Conservation (phyloP, 192 early-diverging fungal genomes). For the Radiomyces spectabilis region DNA sequence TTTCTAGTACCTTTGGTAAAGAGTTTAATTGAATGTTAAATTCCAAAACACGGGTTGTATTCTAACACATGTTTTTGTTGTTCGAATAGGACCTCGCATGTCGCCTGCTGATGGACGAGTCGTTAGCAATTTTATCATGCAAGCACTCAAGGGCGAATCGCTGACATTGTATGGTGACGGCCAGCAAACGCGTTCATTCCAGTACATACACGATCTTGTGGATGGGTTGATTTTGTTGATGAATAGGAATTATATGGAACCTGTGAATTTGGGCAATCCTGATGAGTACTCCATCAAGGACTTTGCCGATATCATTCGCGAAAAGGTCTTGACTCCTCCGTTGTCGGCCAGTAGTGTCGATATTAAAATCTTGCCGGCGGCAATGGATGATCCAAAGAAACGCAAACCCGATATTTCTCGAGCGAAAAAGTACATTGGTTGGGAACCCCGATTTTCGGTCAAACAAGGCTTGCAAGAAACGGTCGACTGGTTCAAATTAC, state of each 20-base stretch:
- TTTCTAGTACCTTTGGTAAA: constrained; percentile 12
- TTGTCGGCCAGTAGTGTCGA: not conserved
- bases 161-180: constrained; percentile 80
- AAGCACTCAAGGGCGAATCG: constrained; percentile 66
- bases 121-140: constrained; percentile 82
- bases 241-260: constrained; percentile 59
- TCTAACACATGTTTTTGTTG: too few species aligned
- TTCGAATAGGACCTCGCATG: constrained; percentile 56
- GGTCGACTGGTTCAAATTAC: constrained; percentile 61
- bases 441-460: constrained; percentile 70
- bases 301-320: constrained; percentile 70
- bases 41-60: too few species aligned
- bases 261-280: constrained; percentile 79
- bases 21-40: not conserved
- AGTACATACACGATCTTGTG: constrained; percentile 79
- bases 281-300: constrained; percentile 75
- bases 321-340: constrained; percentile 43
- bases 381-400: constrained; percentile 71
- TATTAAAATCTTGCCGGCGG: constrained; percentile 58
- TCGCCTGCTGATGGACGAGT: constrained; percentile 77
- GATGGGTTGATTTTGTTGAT: constrained; percentile 76
- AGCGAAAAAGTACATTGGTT: constrained; percentile 56
- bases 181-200: constrained; percentile 73
- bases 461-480: constrained; percentile 75
- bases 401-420: constrained; percentile 67